Conservation (phyloP, 805 yeast species). For the Maudiozyma bulderi region DNA sequence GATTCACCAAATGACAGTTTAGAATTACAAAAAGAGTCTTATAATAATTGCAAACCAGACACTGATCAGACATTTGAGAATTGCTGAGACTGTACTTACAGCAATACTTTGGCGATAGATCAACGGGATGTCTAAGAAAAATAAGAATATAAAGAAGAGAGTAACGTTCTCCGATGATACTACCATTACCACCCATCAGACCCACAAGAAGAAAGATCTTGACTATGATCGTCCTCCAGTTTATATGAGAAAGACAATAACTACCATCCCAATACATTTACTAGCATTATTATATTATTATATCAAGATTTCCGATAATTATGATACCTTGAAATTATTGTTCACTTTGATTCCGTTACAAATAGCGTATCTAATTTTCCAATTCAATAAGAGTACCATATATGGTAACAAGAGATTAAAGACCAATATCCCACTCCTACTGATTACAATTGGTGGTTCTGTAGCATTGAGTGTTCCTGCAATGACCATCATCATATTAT, state of each 20-base stretch:
- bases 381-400: slow-evolving; percentile 27
- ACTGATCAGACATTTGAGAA: too few relatives aligned
- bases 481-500: slow-evolving; percentile 38
- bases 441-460: slow-evolving; percentile 19
- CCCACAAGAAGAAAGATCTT: slow-evolving; percentile 13
- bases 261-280: slow-evolving; percentile 27
- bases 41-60: too few relatives aligned
- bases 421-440: slow-evolving; percentile 16
- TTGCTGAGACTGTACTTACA: too few relatives aligned
- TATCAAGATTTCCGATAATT: slow-evolving; percentile 21
- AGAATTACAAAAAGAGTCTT: too few relatives aligned
- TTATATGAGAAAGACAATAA: slow-evolving; percentile 22
- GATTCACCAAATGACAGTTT: too few relatives aligned
- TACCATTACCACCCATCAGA: slow-evolving; percentile 17
- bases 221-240: slow-evolving; percentile 28
- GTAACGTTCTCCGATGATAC: slow-evolving; percentile 30
- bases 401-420: slow-evolving; percentile 28
- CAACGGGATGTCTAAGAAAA: slow-evolving; percentile 8
- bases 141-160: slow-evolving; percentile 16
- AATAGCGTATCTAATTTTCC: slow-evolving; percentile 27
- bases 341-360: slow-evolving; percentile 28
- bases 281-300: slow-evolving; percentile 28
- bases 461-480: slow-evolving; percentile 20
- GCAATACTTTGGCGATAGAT: too few relatives aligned
- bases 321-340: slow-evolving; percentile 21